Evolutionary conservation across 176 grass and related monocot species (phyloP).

Genomic region (Eremochloa ophiuroides): DNA sequence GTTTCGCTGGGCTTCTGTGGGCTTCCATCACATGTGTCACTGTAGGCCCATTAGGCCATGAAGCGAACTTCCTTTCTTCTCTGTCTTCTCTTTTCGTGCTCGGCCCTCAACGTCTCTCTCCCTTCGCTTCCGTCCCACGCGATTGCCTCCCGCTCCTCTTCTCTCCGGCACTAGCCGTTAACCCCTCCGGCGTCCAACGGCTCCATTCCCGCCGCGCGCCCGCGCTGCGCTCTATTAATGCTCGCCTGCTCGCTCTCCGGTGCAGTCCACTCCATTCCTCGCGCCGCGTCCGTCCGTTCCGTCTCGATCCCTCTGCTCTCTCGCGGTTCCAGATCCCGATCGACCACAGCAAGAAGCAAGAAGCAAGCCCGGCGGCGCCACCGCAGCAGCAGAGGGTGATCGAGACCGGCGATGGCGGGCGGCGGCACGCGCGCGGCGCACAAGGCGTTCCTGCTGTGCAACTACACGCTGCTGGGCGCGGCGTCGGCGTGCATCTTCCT

Average conservation of each 20-base stretch:
- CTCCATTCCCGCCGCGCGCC: not conserved
- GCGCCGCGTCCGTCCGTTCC: not conserved
- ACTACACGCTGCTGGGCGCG: constrained; percentile 75
- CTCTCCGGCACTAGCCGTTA: constrained; percentile 13
- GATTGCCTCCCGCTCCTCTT: not conserved
- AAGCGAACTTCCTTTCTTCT: not conserved
- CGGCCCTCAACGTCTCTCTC: not conserved
- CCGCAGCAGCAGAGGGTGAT: not conserved
- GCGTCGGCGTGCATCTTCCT: constrained; percentile 86
- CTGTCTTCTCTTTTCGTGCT: not conserved
- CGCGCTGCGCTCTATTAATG: not conserved
- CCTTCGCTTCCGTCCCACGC: not conserved
- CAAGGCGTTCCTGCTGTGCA: constrained; percentile 65
- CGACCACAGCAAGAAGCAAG: not conserved
- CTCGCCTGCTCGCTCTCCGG: not conserved
- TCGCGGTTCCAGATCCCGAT: not conserved
- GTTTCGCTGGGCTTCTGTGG: no score
- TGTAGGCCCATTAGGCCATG: not conserved
- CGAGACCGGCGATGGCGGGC: not conserved
- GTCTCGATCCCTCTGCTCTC: not conserved
- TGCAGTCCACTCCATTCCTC: not conserved
- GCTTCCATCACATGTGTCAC: not conserved
- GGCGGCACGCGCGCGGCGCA: constrained; percentile 20
- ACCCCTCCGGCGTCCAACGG: not conserved
- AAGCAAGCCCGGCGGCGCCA: no score